Conservation (phyloP, 768 basidiomycete genomes). For the Phallus indusiatus region DNA sequence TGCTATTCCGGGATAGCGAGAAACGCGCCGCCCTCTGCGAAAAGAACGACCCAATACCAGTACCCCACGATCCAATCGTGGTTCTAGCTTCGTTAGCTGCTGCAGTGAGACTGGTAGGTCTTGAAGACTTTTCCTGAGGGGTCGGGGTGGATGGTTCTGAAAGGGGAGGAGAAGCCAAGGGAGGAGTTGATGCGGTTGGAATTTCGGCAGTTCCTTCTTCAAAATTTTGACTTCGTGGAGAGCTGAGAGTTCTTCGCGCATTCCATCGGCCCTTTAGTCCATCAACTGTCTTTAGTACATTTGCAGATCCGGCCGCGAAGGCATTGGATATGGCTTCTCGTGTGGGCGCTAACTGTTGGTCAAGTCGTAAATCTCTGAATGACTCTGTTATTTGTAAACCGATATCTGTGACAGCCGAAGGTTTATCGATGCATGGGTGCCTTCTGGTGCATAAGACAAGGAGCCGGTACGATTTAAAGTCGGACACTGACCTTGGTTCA, state of each 20-base stretch:
- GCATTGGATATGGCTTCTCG: conserved; percentile 82
- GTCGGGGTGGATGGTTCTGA: conserved; percentile 5
- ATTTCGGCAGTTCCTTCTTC: conserved; percentile 22
- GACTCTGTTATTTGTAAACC: conserved; percentile 88
- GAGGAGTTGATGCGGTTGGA: conserved; percentile 14
- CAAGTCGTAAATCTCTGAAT: conserved; percentile 85
- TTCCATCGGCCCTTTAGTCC: conserved; percentile 74
- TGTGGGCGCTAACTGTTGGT: conserved; percentile 89
- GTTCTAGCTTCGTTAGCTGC: conserved; percentile 25
- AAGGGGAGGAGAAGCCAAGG: conserved; percentile 1
- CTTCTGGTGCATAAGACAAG: conserved; percentile 28
- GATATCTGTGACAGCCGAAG: conserved; percentile 83
- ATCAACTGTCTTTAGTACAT: conserved; percentile 84
- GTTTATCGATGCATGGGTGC: conserved; percentile 90
- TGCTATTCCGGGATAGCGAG: conserved; percentile 19
- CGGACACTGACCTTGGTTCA: conserved; percentile 64
- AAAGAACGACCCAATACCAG: conserved; percentile 41
- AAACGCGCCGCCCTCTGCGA: conserved; percentile 30
- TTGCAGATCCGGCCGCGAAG: conserved; percentile 61
- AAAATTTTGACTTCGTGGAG: conserved; percentile 16
- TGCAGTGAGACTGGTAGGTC: conserved; percentile 21
- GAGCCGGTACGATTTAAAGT: conserved; percentile 1
- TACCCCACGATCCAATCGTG: conserved; percentile 31
- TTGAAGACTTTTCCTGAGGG: conserved; percentile 3
- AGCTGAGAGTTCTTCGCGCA: conserved; percentile 24